Percentiles rank a stretch among this genome's conserved stretches.
Evolutionary conservation across 371 early-diverging fungal genomes (phyloP).

Genomic region (Blakeslea trispora): DNA sequence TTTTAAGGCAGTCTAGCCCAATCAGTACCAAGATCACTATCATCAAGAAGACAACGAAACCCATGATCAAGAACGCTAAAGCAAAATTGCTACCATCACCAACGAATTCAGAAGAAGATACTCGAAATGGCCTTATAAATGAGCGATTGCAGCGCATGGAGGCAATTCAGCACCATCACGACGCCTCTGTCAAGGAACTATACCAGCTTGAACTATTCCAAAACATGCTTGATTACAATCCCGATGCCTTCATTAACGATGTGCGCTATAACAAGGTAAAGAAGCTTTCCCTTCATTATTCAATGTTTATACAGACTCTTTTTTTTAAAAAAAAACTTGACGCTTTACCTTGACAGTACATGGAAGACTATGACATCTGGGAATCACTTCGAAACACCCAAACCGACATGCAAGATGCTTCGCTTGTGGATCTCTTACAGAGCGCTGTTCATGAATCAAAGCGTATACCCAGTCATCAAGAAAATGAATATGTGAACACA

Average conservation of each 20-base stretch:
- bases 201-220: slow-evolving; percentile 60
- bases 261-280: slow-evolving; percentile 56
- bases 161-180: slow-evolving; percentile 49
- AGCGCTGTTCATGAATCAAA: slow-evolving; percentile 25
- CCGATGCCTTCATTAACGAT: slow-evolving; percentile 47
- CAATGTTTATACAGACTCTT: too few species aligned
- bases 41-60: background rate
- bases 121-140: slow-evolving; percentile 30
- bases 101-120: slow-evolving; percentile 36
- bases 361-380: slow-evolving; percentile 54
- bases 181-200: slow-evolving; percentile 55
- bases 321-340: too few species aligned
- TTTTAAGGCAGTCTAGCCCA: background rate
- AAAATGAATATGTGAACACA: slow-evolving; percentile 15
- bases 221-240: slow-evolving; percentile 58
- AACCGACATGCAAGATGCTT: slow-evolving; percentile 15
- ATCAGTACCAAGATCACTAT: background rate
- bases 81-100: slow-evolving; percentile 25
- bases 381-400: slow-evolving; percentile 18
- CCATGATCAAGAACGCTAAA: slow-evolving; percentile 19
- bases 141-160: slow-evolving; percentile 45
- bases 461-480: slow-evolving; percentile 18
- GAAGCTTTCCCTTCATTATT: too few species aligned
- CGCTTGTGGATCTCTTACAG: slow-evolving; percentile 45
- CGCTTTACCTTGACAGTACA: too few species aligned